Evolutionary conservation across 2,329 filamentous ascomycete genomes (phyloP), one percentile per base, ranked within the genome.

Genomic region (Scedosporium dehoogii): DNA sequence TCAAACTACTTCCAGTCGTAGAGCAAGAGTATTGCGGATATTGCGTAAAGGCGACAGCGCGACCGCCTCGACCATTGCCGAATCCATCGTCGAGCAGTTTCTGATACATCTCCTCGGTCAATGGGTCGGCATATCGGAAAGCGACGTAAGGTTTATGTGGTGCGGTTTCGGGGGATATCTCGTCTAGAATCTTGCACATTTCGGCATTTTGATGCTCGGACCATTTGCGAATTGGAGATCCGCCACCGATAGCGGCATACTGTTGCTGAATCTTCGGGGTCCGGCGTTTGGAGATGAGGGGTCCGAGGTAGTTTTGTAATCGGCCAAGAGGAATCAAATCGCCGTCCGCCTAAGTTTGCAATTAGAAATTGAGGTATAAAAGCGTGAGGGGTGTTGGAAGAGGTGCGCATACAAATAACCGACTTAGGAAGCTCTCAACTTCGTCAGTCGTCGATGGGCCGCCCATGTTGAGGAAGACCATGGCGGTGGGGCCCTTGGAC

Each of bases 381-480:
- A 16, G 44, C 61, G 66, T 63, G n/a, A 70, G 65, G 44, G 27
- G 59, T 25, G 61, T 59, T 51, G 59, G 59, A 56, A 51, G 63
- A 62, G 12, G 48, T 18, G 51, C 44, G 76, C 89, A 64, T 83
- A 96, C 93, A 77, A 99, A 99, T 68, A 99, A 80, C 68, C 92
- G 86, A 73, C 89, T 94, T 58, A 99, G 78, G 72, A 97, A 99
- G 74, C 88, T 86, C 69, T 88, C 87, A 42, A 99, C 94, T 78
- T 99, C 92, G 67, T 87, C 85, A 4, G 88, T 89, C 3, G 90
- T 96, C 1, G 91, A 90, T 3, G 94, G 94, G 0, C 94, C 94
- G 64, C 94, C 94, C 94, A 99, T 99, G 76, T 99, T 99, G 78
- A 99, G 85, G 71, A 99, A 97, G 14, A 99, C 94, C 86, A 99